Percentiles rank a stretch among this genome's conserved stretches.
Evolutionary conservation across 805 yeast genomes (phyloP).

Genomic region (Metschnikowia kofuensis): DNA sequence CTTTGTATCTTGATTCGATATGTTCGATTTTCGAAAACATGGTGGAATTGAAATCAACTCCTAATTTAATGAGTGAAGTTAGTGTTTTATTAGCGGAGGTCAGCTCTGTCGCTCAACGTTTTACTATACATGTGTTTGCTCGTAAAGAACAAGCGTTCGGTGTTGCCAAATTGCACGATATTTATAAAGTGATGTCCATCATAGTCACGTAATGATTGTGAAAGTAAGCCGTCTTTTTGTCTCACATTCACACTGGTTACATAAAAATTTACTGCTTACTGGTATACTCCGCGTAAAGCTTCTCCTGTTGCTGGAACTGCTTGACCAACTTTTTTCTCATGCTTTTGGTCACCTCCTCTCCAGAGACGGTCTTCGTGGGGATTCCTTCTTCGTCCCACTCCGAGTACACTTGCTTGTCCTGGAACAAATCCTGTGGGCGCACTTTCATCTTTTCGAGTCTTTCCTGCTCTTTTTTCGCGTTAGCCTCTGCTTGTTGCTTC

Average conservation of each 20-base stretch:
- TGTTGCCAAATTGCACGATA: too few relatives aligned
- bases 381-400: conserved; percentile 86
- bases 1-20: too few relatives aligned
- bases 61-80: too few relatives aligned
- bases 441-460: conserved; percentile 63
- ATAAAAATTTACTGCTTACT: conserved; percentile 11
- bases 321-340: conserved; percentile 78
- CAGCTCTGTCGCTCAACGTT: too few relatives aligned
- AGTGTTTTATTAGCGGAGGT: too few relatives aligned
- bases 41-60: too few relatives aligned
- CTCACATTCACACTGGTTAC: background rate
- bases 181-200: too few relatives aligned
- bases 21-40: too few relatives aligned
- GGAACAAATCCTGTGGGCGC: conserved; percentile 73
- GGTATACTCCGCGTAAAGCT: conserved; percentile 68
- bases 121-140: too few relatives aligned
- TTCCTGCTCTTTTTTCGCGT: conserved; percentile 63
- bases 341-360: conserved; percentile 84
- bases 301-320: conserved; percentile 75
- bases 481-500: conserved; percentile 45
- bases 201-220: too few relatives aligned
- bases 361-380: conserved; percentile 72
- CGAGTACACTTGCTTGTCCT: conserved; percentile 49
- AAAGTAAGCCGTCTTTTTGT: too few relatives aligned
- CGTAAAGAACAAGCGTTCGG: too few relatives aligned